Evolutionary conservation across 78 protist species (phyloP).

Genomic region (Dictyostelium firmibasis): DNA sequence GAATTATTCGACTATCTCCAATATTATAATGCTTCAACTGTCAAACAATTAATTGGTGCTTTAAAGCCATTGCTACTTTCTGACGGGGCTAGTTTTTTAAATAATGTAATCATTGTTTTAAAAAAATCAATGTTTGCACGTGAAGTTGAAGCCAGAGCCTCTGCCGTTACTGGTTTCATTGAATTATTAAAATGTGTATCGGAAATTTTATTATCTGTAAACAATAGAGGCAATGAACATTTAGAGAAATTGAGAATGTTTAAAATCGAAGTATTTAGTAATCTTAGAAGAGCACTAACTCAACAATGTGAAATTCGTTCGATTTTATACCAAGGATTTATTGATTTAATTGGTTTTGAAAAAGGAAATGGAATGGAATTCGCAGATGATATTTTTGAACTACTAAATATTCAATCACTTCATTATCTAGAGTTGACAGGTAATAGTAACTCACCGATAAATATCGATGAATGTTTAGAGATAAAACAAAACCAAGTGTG

Average conservation of each 20-base stretch:
- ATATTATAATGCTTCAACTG: slow-evolving; percentile 20
- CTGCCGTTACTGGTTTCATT: slow-evolving; percentile 37
- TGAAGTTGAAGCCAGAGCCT: slow-evolving; percentile 34
- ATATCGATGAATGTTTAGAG: neutral
- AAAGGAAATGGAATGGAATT: neutral
- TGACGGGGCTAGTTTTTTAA: neutral
- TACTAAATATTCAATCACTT: neutral
- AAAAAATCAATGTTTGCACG: slow-evolving; percentile 67
- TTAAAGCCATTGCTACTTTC: neutral
- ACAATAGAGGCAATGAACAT: neutral
- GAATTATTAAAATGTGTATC: slow-evolving; percentile 26
- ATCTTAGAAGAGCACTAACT: slow-evolving; percentile 22
- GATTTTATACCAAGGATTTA: slow-evolving; percentile 15
- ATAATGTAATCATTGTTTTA: slow-evolving; percentile 21
- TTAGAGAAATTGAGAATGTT: neutral
- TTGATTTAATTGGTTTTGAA: slow-evolving; percentile 7
- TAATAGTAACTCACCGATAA: neutral
- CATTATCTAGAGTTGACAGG: neutral
- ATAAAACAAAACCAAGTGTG: neutral
- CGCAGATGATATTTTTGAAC: neutral
- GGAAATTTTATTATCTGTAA: neutral
- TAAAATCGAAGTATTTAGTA: slow-evolving; percentile 30
- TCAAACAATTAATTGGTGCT: slow-evolving; percentile 17
- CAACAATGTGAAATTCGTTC: slow-evolving; percentile 44
- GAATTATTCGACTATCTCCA: slow-evolving; percentile 47